A percentile compares a stretch with the other conserved stretches of the same genome.
phyloP scores from a whole-genome alignment of 805 yeast genomes.

The Monosporozyma unispora region DNA sequence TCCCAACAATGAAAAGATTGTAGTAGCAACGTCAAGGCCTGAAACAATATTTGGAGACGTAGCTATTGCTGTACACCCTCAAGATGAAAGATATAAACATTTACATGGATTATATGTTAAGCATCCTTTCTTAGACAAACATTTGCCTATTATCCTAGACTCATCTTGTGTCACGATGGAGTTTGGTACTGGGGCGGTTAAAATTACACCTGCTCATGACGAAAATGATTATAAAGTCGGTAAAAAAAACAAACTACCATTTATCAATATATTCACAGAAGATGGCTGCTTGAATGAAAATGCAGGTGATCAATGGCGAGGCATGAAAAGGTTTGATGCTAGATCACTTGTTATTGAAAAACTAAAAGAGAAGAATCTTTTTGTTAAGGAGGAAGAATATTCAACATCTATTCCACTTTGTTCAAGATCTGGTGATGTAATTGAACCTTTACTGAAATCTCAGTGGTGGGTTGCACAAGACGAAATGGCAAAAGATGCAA shows the following conservation, averaged over 20 bases:
- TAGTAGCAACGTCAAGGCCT: constrained; percentile 97
- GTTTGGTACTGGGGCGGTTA: constrained; percentile 99
- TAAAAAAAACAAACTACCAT: constrained; percentile 78
- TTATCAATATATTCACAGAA: constrained; percentile 83
- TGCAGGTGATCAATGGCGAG: constrained; percentile 79
- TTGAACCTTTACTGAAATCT: constrained; percentile 92
- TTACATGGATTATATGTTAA: constrained; percentile 83
- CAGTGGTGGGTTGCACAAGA: constrained; percentile 98
- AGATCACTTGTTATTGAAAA: constrained; percentile 70
- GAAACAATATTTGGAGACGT: constrained; percentile 97
- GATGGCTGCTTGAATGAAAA: constrained; percentile 81
- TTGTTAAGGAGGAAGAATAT: constrained; percentile 74
- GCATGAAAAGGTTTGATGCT: constrained; percentile 89
- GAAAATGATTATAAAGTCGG: constrained; percentile 92
- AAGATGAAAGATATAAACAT: constrained; percentile 83
- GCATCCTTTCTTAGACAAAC: constrained; percentile 80
- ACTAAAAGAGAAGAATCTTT: constrained; percentile 62
- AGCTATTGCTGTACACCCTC: constrained; percentile 94
- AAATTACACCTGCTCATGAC: constrained; percentile 97
- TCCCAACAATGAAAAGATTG: constrained; percentile 54
- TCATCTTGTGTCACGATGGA: constrained; percentile 94
- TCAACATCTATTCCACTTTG: constrained; percentile 94
- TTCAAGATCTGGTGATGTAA: constrained; percentile 91
- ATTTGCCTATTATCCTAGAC: constrained; percentile 81
- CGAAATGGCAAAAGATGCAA: constrained; percentile 78